A percentile compares a stretch with the other conserved stretches of the same genome.
Evolutionary conservation across 257 asterid species (phyloP).

Genomic region (Vinca minor): DNA sequence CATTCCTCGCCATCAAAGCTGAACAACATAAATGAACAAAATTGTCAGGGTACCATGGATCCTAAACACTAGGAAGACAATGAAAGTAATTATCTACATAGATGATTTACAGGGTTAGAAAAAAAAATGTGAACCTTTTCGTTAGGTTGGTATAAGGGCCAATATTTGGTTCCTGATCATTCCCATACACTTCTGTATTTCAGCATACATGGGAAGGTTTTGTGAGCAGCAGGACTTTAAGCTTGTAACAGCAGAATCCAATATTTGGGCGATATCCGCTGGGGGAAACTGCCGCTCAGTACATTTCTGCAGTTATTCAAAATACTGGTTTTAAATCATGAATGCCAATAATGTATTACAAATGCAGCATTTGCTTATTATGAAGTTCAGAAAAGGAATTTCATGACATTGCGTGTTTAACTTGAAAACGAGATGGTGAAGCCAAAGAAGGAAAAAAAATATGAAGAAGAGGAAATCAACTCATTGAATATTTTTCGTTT

Average conservation of each 20-base stretch:
- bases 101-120: conserved; percentile 5
- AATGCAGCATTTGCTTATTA: neutral
- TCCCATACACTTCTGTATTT: conserved; percentile 92
- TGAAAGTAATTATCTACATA: conserved; percentile 1
- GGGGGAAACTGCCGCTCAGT: conserved; percentile 96
- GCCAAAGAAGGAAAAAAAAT: neutral
- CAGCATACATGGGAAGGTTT: conserved; percentile 69
- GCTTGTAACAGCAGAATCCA: conserved; percentile 80
- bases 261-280: conserved; percentile 71
- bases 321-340: neutral
- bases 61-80: neutral
- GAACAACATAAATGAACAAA: neutral
- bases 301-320: conserved; percentile 57
- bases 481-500: neutral
- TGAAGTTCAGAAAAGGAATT: too few species aligned
- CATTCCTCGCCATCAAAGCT: neutral
- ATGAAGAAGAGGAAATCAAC: neutral
- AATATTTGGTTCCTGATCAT: conserved; percentile 89
- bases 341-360: neutral
- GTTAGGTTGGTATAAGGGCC: conserved; percentile 76
- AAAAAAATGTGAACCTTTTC: neutral
- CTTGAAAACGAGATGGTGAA: neutral
- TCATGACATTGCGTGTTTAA: neutral
- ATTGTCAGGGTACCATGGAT: neutral
- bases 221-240: conserved; percentile 71